Conservation (phyloP, 1,139 yeast species). For the Kodamaea anthophila region DNA sequence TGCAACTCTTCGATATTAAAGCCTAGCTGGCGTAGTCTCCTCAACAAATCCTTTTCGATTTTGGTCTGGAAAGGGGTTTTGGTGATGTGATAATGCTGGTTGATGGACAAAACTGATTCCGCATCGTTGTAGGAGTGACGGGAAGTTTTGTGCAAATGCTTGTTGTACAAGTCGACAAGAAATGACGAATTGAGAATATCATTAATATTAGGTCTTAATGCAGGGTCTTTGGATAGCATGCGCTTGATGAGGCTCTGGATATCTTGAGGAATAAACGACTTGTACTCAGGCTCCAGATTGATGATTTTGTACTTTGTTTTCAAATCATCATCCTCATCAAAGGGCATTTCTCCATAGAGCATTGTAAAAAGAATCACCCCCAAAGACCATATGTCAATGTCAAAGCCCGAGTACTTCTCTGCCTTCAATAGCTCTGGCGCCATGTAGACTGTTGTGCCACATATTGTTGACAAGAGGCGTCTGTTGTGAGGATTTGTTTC, state of each 20-base stretch:
- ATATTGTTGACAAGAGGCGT: constrained; percentile 67
- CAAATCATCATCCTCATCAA: constrained; percentile 74
- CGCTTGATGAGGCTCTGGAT: constrained; percentile 45
- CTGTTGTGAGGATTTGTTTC: constrained; percentile 53
- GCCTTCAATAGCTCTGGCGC: constrained; percentile 82
- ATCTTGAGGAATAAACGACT: constrained; percentile 39
- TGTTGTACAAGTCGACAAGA: constrained; percentile 38
- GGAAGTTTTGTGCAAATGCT: constrained; percentile 21
- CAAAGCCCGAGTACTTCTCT: constrained; percentile 72
- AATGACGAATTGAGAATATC: constrained; percentile 62
- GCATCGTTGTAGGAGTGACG: constrained; percentile 25
- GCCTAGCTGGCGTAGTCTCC: constrained; percentile 58
- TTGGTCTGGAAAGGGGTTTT: constrained; percentile 49
- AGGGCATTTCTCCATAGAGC: constrained; percentile 85
- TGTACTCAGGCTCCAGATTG: constrained; percentile 55
- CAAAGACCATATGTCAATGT: constrained; percentile 85
- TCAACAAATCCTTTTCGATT: constrained; percentile 59
- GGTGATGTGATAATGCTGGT: constrained; percentile 31
- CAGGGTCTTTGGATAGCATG: constrained; percentile 64
- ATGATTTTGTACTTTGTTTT: constrained; percentile 58
- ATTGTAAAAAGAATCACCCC: constrained; percentile 92
- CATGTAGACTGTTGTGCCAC: constrained; percentile 96
- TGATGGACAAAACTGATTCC: constrained; percentile 36
- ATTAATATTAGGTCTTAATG: constrained; percentile 50
- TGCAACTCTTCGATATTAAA: constrained; percentile 62